These are phyloP conservation scores for Dipodascopsis tothii DNA, from an alignment of 805 yeast genomes.

Conservation along the genomic window DNA sequence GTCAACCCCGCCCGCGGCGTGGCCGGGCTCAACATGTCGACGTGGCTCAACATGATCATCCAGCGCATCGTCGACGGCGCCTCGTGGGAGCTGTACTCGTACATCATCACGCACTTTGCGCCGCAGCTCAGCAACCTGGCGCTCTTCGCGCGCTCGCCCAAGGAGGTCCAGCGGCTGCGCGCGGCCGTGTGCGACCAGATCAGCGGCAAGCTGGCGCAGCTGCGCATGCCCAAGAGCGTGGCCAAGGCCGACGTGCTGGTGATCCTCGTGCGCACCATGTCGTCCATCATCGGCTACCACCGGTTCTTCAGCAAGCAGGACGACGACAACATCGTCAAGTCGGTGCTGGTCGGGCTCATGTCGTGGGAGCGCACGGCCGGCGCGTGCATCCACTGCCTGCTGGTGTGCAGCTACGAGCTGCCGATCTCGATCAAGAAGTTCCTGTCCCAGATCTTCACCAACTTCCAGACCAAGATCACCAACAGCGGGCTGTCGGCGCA, in stretches of 20 bases:
- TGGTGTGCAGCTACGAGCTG: conserved; percentile 72
- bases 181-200: conserved; percentile 54
- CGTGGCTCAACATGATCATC: conserved; percentile 47
- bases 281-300: conserved; percentile 50
- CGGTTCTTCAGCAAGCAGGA: conserved; percentile 46
- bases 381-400: conserved; percentile 68
- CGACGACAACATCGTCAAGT: conserved; percentile 55
- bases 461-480: conserved; percentile 66
- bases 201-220: conserved; percentile 41
- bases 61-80: conserved; percentile 45
- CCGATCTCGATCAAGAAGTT: conserved; percentile 66
- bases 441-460: conserved; percentile 51
- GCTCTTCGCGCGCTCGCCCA: conserved; percentile 42
- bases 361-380: conserved; percentile 75
- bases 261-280: conserved; percentile 53
- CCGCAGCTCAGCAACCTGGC: conserved; percentile 56
- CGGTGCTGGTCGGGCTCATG: conserved; percentile 53
- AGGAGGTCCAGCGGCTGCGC: conserved; percentile 38
- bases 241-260: conserved; percentile 59
- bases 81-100: conserved; percentile 68
- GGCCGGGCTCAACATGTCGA: conserved; percentile 19
- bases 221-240: conserved; percentile 38
- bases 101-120: conserved; percentile 58
- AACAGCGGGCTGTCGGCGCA: conserved; percentile 62
- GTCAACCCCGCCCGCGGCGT: conserved; percentile 5